phyloP scores from a whole-genome alignment of 164 flowering plant species.

The Umbellularia californica region DNA sequence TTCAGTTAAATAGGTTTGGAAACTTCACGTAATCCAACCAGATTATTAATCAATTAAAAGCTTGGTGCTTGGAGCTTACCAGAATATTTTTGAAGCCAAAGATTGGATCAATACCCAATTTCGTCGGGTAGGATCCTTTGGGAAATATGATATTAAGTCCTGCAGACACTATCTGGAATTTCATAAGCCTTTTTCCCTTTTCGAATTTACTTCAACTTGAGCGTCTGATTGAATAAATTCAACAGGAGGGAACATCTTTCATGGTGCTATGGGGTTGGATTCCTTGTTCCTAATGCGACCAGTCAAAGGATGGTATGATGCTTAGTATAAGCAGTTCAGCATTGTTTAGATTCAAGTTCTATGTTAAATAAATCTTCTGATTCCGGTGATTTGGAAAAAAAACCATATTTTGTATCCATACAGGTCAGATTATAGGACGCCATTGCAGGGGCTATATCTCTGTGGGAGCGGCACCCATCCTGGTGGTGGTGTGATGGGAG shows the following conservation, averaged over 20 bases:
- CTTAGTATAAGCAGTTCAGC: neutral
- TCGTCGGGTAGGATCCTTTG: neutral
- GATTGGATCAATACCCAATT: neutral
- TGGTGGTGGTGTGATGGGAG: constrained; percentile 98
- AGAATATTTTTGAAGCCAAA: neutral
- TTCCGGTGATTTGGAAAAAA: neutral
- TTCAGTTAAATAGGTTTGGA: too few relatives aligned
- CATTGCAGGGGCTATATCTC: constrained; percentile 67
- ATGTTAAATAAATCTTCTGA: neutral
- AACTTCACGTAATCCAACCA: too few relatives aligned
- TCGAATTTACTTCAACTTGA: neutral
- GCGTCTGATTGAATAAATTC: constrained; percentile 5
- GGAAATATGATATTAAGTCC: neutral
- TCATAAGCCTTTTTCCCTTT: neutral
- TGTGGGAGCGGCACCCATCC: constrained; percentile 97
- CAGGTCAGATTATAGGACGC: constrained; percentile 87
- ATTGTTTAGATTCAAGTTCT: neutral
- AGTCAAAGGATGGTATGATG: constrained; percentile 87
- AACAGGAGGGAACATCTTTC: constrained; percentile 93
- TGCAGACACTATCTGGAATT: neutral
- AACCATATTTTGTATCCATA: constrained; percentile 7
- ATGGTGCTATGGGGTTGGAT: constrained; percentile 98
- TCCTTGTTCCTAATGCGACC: constrained; percentile 94
- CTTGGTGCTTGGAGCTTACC: too few relatives aligned
- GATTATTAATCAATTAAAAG: too few relatives aligned